These are phyloP conservation scores for Globisporangium canariense DNA, from an alignment of 352 stramenopile genomes.

Conservation along the genomic window DNA sequence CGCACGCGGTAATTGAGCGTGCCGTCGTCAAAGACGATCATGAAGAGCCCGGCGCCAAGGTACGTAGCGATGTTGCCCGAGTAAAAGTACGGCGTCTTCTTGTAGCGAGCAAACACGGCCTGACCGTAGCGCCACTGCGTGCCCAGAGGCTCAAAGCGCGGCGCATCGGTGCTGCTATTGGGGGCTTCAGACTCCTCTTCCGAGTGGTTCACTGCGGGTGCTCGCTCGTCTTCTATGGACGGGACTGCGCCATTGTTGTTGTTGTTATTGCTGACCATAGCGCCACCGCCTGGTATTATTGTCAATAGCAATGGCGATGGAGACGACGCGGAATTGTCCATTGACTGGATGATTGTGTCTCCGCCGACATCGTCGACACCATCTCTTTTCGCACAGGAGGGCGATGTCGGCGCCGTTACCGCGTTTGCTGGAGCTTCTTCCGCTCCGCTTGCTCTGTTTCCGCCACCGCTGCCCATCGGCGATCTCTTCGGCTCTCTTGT, in stretches of 20 bases:
- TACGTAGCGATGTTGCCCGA: constrained; percentile 79
- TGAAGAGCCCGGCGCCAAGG: constrained; percentile 61
- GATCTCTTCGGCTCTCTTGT: neutral
- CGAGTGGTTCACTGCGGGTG: neutral
- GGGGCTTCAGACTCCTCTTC: neutral
- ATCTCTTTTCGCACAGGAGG: neutral
- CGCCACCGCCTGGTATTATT: neutral
- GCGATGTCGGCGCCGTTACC: neutral
- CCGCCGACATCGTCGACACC: neutral
- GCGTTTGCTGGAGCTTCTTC: neutral
- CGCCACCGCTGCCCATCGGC: neutral
- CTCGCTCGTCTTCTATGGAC: neutral
- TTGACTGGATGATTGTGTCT: neutral
- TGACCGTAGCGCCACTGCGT: constrained; percentile 64
- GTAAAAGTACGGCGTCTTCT: constrained; percentile 72
- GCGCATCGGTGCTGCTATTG: neutral
- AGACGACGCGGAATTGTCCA: neutral
- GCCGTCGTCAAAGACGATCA: constrained; percentile 79
- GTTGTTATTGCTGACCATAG: neutral
- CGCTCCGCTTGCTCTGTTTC: neutral
- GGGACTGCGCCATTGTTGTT: neutral
- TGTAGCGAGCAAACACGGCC: constrained; percentile 61
- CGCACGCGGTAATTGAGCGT: constrained; percentile 66
- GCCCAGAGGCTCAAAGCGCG: constrained; percentile 50
- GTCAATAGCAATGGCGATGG: neutral